A percentile compares a stretch with the other conserved stretches of the same genome.
These are phyloP conservation scores for Lentinus brumalis DNA, from an alignment of 768 basidiomycete genomes.

Conservation along the genomic window DNA sequence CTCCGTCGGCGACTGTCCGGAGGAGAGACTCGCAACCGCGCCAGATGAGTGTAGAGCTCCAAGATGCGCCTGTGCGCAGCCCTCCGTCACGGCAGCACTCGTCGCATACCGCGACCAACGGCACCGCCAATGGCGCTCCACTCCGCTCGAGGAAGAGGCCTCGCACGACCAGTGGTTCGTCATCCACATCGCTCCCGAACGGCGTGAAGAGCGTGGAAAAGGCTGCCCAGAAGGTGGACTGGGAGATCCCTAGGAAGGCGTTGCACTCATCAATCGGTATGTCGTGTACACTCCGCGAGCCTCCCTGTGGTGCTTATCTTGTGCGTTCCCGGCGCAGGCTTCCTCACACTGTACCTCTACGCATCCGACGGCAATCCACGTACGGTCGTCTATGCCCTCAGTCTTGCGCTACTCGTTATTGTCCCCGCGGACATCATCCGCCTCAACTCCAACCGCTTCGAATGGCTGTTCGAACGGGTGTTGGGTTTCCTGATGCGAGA, in stretches of 20 bases:
- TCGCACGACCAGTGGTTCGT: background rate
- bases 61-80: background rate
- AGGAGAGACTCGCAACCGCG: constrained; percentile 1
- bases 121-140: constrained; percentile 4
- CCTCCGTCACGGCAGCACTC: background rate
- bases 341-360: constrained; percentile 65
- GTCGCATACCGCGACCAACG: constrained; percentile 1
- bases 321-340: constrained; percentile 43
- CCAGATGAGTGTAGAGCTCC: constrained; percentile 11
- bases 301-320: background rate
- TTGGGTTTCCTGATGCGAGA: constrained; percentile 91
- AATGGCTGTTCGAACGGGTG: constrained; percentile 64
- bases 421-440: constrained; percentile 77
- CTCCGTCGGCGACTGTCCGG: constrained; percentile 14
- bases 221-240: constrained; percentile 50
- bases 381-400: constrained; percentile 62
- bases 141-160: constrained; percentile 15
- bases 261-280: constrained; percentile 88
- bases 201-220: background rate
- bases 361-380: constrained; percentile 47
- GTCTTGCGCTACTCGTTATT: constrained; percentile 66
- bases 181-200: background rate
- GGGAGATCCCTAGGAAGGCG: constrained; percentile 88
- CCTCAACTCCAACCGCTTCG: constrained; percentile 65
- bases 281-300: constrained; percentile 29